These are phyloP conservation scores for Penicillium bovifimosum DNA, from an alignment of 495 filamentous ascomycete species.

Conservation along the genomic window DNA sequence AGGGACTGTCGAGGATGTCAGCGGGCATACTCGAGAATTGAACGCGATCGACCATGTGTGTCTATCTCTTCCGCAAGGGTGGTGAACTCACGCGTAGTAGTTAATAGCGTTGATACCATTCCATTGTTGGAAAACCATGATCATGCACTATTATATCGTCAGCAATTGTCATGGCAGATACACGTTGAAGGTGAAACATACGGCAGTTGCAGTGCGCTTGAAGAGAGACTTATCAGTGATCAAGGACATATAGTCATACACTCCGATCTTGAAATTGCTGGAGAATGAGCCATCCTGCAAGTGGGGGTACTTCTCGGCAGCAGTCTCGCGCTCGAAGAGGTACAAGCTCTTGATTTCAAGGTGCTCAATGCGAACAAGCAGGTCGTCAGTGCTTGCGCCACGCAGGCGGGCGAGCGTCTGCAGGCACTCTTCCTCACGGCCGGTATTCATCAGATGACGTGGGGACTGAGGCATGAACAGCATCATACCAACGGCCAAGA, in stretches of 20 bases:
- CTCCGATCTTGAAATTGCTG: constrained; percentile 28
- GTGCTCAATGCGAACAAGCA: constrained; percentile 72
- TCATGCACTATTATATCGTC: constrained; percentile 21
- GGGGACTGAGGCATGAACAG: constrained; percentile 80
- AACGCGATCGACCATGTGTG: neutral
- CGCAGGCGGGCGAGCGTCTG: constrained; percentile 59
- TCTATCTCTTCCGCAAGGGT: neutral
- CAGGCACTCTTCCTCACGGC: constrained; percentile 60
- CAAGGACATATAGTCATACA: constrained; percentile 28
- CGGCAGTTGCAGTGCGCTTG: constrained; percentile 32
- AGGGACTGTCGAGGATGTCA: constrained; percentile 21
- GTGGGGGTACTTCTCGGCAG: constrained; percentile 43
- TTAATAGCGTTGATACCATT: constrained; percentile 51
- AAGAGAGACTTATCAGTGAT: constrained; percentile 34
- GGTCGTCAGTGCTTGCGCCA: constrained; percentile 46
- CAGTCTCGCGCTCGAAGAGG: constrained; percentile 66
- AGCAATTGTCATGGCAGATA: neutral
- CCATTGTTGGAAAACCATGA: constrained; percentile 57
- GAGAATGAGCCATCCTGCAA: constrained; percentile 28
- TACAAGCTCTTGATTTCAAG: constrained; percentile 74
- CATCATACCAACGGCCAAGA: constrained; percentile 38
- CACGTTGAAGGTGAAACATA: constrained; percentile 11
- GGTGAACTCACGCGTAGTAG: constrained; percentile 47
- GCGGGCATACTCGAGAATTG: neutral
- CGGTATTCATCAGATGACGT: constrained; percentile 66